phyloP scores from a whole-genome alignment of 164 flowering plant species.

The Piper betle region DNA sequence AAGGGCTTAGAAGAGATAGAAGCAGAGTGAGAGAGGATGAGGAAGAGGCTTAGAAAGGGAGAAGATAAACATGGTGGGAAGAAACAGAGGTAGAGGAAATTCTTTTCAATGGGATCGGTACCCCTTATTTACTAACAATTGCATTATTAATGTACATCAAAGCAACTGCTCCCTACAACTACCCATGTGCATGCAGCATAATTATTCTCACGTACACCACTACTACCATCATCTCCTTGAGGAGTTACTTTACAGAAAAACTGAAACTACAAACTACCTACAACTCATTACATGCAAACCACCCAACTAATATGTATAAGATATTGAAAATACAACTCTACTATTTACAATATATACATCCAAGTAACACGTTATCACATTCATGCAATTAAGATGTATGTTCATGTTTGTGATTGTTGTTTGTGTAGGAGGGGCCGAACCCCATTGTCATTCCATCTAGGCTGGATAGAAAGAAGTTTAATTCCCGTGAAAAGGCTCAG shows the following conservation, averaged over 20 bases:
- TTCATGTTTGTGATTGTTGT: not conserved
- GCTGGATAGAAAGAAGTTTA: constrained; percentile 41
- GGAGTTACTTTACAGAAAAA: too few species aligned
- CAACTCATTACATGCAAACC: not conserved
- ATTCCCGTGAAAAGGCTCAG: constrained; percentile 23
- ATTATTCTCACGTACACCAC: too few species aligned
- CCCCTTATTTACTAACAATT: too few species aligned
- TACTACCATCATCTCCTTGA: too few species aligned
- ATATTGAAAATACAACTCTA: not conserved
- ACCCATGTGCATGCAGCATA: too few species aligned
- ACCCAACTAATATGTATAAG: not conserved
- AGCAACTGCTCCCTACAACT: too few species aligned
- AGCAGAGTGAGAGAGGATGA: not conserved
- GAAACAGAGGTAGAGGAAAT: too few species aligned
- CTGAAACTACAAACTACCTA: too few species aligned
- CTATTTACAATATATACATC: not conserved
- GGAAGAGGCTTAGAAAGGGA: too few species aligned
- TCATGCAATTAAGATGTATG: constrained; percentile 1
- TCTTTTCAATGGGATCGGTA: too few species aligned
- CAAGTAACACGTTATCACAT: not conserved
- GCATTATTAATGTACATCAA: too few species aligned
- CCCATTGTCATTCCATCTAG: constrained; percentile 63
- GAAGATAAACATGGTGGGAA: too few species aligned
- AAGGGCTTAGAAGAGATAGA: not conserved
- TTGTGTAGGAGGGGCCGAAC: constrained; percentile 63